Evolutionary conservation across 768 basidiomycete species (phyloP).

Genomic region (Kwoniella sp.): DNA sequence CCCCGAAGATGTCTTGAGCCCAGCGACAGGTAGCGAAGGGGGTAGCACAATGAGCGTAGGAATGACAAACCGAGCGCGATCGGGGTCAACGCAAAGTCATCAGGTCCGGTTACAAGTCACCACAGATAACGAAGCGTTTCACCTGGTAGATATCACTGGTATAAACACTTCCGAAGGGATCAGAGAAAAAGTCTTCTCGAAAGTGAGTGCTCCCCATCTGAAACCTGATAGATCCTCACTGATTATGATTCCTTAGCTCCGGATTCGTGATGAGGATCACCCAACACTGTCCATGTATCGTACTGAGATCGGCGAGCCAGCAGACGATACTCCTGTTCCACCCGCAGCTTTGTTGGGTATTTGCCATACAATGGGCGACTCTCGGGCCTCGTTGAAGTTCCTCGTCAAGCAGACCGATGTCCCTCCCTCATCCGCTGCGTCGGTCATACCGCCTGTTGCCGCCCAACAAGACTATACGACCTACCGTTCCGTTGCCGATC

Average conservation of each 20-base stretch:
- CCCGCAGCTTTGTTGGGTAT: constrained; percentile 72
- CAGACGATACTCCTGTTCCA: constrained; percentile 71
- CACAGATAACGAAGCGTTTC: constrained; percentile 53
- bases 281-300: constrained; percentile 75
- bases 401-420: constrained; percentile 65
- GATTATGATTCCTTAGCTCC: constrained; percentile 35
- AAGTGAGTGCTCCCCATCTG: constrained; percentile 26
- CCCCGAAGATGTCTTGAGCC: constrained; percentile 36
- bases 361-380: constrained; percentile 72
- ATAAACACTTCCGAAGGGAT: constrained; percentile 50
- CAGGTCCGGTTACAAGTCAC: constrained; percentile 49
- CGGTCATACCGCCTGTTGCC: constrained; percentile 64
- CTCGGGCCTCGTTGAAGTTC: constrained; percentile 79
- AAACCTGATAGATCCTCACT: not conserved
- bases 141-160: constrained; percentile 52
- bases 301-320: constrained; percentile 79
- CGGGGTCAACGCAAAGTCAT: constrained; percentile 31
- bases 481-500: constrained; percentile 18
- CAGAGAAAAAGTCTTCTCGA: constrained; percentile 51
- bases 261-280: constrained; percentile 77
- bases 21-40: constrained; percentile 31
- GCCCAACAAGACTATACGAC: constrained; percentile 21
- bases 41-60: constrained; percentile 25
- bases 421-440: constrained; percentile 62
- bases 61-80: constrained; percentile 32